A percentile compares a stretch with the other conserved stretches of the same genome.
Conservation (phyloP, 2,329 filamentous ascomycete genomes). For the Ascochyta rabiei region DNA sequence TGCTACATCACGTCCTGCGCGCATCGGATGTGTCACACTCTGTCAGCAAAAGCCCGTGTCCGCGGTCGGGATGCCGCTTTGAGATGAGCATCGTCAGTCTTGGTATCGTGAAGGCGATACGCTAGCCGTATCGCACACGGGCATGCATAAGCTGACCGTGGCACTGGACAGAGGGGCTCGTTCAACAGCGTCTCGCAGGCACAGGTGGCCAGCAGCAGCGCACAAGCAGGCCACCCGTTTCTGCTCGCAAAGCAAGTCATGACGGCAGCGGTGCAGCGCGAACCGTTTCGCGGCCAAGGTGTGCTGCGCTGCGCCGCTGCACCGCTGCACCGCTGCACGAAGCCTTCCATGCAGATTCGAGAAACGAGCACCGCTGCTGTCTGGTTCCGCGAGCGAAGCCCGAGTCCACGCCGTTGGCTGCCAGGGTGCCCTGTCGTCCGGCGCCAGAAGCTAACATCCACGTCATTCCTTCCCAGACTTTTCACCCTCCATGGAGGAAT, state of each 20-base stretch:
- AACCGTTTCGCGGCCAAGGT: neutral
- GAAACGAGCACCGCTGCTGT: conserved; percentile 6
- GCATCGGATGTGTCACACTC: conserved; percentile 32
- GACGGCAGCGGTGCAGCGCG: neutral
- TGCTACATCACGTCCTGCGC: conserved; percentile 9
- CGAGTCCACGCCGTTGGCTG: conserved; percentile 11
- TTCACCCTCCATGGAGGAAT: neutral
- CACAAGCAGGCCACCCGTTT: neutral
- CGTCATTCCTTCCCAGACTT: conserved; percentile 13
- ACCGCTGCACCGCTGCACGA: no score
- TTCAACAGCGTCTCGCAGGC: conserved; percentile 6
- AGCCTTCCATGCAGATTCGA: conserved; percentile 11
- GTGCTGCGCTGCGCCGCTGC: no score
- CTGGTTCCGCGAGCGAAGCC: conserved; percentile 11
- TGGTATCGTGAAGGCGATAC: conserved; percentile 13
- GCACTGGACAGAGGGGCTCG: neutral
- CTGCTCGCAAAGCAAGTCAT: neutral
- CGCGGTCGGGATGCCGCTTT: conserved; percentile 35
- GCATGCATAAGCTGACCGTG: conserved; percentile 13
- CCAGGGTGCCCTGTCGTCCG: neutral
- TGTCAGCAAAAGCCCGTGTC: conserved; percentile 27
- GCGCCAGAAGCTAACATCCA: conserved; percentile 3
- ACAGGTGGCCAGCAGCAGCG: neutral
- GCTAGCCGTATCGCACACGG: conserved; percentile 13
- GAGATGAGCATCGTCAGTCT: conserved; percentile 26